Evolutionary conservation across 305 asterid species (phyloP), one percentile per base, ranked within the genome.

Genomic region (Caryopteris hybrid): DNA sequence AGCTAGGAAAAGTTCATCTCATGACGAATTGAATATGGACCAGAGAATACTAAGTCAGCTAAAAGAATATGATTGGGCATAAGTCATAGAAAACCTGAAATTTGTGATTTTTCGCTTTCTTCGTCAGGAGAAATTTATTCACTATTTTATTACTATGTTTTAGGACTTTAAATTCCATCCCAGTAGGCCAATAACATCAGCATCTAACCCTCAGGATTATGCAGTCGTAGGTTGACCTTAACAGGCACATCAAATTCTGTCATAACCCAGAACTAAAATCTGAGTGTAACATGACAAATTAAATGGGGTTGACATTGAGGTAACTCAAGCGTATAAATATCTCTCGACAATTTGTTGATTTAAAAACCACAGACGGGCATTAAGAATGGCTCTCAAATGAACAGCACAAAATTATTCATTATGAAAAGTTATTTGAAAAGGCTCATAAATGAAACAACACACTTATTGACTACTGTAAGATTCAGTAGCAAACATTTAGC

Each of bases 401-500:
- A 71, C 45, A 45, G 14, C 42, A 10, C 38, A 31, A 2, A 31
- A 62, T 13, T 11, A 60, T 42, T 21, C 34, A 22, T 5, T 12
- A 22, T 22, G 13, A 65, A 43, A 21, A 8, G 1, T 31, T 39
- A 17, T 21, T 51, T 31, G 53, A 46, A 38, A 52, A 53, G 34
- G 27, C 21, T 5, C 7, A 18, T 12, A 68, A 33, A 13, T 0
- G 17, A 43, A 64, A 56, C 58, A 61, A 42, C 29, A 33, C 17
- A 33, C 17, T 11, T 14, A 54, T 50, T 46, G 62, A 41, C 12
- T 52, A 23, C 16, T 58, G 61, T 14, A 62, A 3, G 42, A 42
- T 22, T 25, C 20, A 56, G 47, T 29, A 71, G 59, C 67, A 76
- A 75, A 34, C 34, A 6, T 46, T 63, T 17, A 66, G 47, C 22